Evolutionary conservation across 1,284 basidiomycete species (phyloP).

Genomic region (Ganoderma lucidum): DNA sequence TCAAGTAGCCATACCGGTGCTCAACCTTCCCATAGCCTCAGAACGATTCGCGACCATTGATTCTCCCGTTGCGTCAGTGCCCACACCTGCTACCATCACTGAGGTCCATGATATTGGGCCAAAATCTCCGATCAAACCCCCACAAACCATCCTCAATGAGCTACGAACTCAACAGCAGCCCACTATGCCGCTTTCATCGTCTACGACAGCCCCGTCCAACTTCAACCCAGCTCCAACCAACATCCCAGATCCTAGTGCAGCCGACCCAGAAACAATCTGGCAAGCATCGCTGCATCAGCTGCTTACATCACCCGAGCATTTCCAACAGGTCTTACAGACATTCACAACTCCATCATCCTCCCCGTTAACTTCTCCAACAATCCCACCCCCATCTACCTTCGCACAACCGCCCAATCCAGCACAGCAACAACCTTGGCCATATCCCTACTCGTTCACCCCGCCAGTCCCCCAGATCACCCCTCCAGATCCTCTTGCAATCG

Average conservation of each 20-base stretch:
- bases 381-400: constrained; percentile 36
- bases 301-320: constrained; percentile 68
- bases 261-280: constrained; percentile 56
- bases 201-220: not conserved
- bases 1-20: not conserved
- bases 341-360: constrained; percentile 47
- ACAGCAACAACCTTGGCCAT: constrained; percentile 20
- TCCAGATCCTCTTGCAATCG: constrained; percentile 10
- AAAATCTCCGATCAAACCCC: constrained; percentile 22
- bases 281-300: constrained; percentile 67
- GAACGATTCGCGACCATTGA: constrained; percentile 43
- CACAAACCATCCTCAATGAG: constrained; percentile 11
- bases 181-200: not conserved
- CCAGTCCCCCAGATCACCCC: constrained; percentile 22
- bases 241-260: constrained; percentile 36
- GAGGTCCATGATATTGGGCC: constrained; percentile 14
- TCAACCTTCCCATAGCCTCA: constrained; percentile 22
- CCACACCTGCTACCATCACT: constrained; percentile 31
- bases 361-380: constrained; percentile 8
- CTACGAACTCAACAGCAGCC: constrained; percentile 12
- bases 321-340: constrained; percentile 74
- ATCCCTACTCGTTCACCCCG: not conserved
- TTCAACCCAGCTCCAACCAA: constrained; percentile 9
- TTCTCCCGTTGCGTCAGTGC: constrained; percentile 38
- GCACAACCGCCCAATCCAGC: constrained; percentile 33